Conservation (phyloP, 2,329 filamentous ascomycete genomes). For the Cladobotryum mycophilum region DNA sequence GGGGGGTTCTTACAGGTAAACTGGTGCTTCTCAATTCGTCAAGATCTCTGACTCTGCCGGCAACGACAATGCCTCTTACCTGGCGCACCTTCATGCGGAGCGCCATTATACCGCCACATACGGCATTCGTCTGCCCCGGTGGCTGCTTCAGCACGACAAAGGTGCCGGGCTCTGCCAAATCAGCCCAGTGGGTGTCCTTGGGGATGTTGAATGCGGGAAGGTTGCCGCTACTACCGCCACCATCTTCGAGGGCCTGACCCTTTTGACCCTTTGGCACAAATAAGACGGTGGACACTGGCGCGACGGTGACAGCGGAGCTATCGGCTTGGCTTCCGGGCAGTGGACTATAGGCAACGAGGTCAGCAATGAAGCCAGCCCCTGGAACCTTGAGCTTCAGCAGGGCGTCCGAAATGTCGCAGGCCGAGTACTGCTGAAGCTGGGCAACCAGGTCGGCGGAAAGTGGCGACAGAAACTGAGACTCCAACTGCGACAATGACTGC, state of each 20-base stretch:
- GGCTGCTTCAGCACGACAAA: constrained; percentile 64
- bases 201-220: constrained; percentile 44
- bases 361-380: constrained; percentile 60
- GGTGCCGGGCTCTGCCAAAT: constrained; percentile 52
- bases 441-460: constrained; percentile 17
- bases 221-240: not conserved
- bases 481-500: not conserved
- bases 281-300: constrained; percentile 54
- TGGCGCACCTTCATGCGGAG: constrained; percentile 58
- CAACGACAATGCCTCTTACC: constrained; percentile 57
- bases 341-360: constrained; percentile 37
- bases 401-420: constrained; percentile 63
- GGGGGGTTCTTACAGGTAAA: constrained; percentile 45
- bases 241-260: not conserved
- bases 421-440: constrained; percentile 33
- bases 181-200: constrained; percentile 59
- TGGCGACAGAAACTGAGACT: constrained; percentile 1
- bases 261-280: constrained; percentile 53
- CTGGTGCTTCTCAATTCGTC: constrained; percentile 49
- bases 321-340: constrained; percentile 18
- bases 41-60: constrained; percentile 62
- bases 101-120: constrained; percentile 73
- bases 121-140: constrained; percentile 57
- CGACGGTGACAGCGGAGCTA: constrained; percentile 32
- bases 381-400: constrained; percentile 63